Conservation (phyloP, 2,329 filamentous ascomycete genomes). For the Epichloe coenophiala region DNA sequence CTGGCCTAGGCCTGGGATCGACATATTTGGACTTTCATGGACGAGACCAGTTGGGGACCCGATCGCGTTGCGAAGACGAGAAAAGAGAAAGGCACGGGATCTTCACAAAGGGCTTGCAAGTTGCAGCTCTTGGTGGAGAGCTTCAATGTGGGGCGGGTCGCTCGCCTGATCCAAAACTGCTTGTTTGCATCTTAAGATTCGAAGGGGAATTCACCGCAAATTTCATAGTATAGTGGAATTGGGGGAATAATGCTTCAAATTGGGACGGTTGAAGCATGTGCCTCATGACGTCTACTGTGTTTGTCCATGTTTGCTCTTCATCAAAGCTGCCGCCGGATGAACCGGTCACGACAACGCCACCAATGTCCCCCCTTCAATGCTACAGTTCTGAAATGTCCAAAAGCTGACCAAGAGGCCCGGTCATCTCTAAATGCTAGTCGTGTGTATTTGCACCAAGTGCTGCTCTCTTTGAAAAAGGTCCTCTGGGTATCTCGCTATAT, state of each 20-base stretch:
- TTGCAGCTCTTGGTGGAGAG: neutral
- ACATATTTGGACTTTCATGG: constrained; percentile 39
- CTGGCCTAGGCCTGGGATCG: constrained; percentile 61
- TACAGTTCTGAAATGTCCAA: neutral
- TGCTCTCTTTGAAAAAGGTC: neutral
- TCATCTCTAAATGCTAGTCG: neutral
- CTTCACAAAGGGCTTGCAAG: neutral
- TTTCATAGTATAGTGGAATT: too few relatives aligned
- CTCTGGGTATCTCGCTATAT: constrained; percentile 3
- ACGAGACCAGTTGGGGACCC: constrained; percentile 5
- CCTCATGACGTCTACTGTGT: too few relatives aligned
- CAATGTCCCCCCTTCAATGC: too few relatives aligned
- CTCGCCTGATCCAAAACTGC: too few relatives aligned
- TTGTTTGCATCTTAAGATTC: too few relatives aligned
- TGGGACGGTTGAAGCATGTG: too few relatives aligned
- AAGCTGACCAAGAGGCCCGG: neutral
- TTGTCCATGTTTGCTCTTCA: too few relatives aligned
- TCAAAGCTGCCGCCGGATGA: too few relatives aligned
- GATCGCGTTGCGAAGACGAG: neutral
- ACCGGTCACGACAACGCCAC: too few relatives aligned
- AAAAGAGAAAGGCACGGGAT: neutral
- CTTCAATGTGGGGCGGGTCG: neutral
- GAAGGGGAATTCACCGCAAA: too few relatives aligned
- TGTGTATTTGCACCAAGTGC: neutral
- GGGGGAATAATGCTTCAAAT: too few relatives aligned